phyloP scores from a whole-genome alignment of 1,139 yeast genomes.

The Geotrichum siamense region DNA sequence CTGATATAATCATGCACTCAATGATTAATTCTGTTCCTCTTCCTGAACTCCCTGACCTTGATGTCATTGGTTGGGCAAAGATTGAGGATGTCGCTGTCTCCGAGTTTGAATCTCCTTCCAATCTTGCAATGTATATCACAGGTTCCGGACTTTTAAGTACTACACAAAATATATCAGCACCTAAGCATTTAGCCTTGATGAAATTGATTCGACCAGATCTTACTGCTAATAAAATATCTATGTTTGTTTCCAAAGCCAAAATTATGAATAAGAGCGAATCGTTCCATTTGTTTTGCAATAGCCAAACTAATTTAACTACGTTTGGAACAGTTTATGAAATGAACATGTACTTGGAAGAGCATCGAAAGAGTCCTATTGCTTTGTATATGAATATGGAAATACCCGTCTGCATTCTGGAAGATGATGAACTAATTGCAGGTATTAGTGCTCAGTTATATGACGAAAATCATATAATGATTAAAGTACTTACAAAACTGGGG shows the following conservation, averaged over 20 bases:
- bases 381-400: constrained; percentile 53
- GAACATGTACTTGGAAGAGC: constrained; percentile 51
- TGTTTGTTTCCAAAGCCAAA: constrained; percentile 66
- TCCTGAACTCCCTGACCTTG: constrained; percentile 59
- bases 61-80: constrained; percentile 61
- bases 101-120: constrained; percentile 23
- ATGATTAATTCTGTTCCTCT: constrained; percentile 79
- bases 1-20: constrained; percentile 85
- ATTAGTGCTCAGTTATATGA: constrained; percentile 22
- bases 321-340: constrained; percentile 79
- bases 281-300: constrained; percentile 65
- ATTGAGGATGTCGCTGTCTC: constrained; percentile 44
- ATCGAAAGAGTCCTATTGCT: constrained; percentile 45
- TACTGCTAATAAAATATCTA: constrained; percentile 46
- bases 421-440: constrained; percentile 41
- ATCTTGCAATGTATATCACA: constrained; percentile 20
- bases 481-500: constrained; percentile 25
- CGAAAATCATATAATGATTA: constrained; percentile 19
- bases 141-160: constrained; percentile 15
- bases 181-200: neutral
- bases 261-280: constrained; percentile 75
- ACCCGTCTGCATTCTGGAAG: constrained; percentile 32
- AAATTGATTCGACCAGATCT: constrained; percentile 32
- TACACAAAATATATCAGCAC: constrained; percentile 11
- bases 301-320: constrained; percentile 41